Base-by-base conservation (phyloP, 495 filamentous ascomycete genomes). In the Aspergillus indologenus region DNA sequence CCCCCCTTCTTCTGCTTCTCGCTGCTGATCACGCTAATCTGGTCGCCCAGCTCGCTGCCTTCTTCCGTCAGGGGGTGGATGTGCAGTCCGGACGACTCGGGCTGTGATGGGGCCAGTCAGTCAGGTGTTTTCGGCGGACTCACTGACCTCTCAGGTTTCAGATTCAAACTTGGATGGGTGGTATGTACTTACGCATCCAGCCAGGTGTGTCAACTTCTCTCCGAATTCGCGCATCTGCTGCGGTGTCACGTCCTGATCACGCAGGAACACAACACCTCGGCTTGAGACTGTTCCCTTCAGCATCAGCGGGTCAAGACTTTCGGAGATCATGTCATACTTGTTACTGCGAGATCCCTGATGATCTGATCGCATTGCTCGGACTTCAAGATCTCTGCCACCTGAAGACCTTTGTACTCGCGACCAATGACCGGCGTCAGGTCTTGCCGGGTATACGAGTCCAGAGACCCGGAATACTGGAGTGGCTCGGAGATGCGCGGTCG, bases 241-340 rank as follows among this genome's bases (percentile, higher is more conserved):
- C 59, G 84, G 80, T 45, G 75, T 80, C 5, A 87, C 74, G 66
- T 85, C 78, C 61, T 90, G 88, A 26, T 79, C 75, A 21, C 87
- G 84, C 67, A 91, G 86, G 77, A 89, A 89, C 42, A 90, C 86
- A 0, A 91, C 88, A 8, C 87, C 87, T 3, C 88, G 81, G 57
- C 83, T 80, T 18, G 87, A 91, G 67, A 91, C 87, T 90, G 26
- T 15, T 34, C 5, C 1, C 0, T 20, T 57, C 12, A 61, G 24
- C n/a, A 31, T 8, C 21, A 19, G 29, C 5, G 21, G 0, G 15
- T 9, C 0, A 7, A 34, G 18, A 18, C 1, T 45, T 19, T 14
- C 17, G n/a, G 14, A 1, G 26, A 17, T 29, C 8, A 23, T 14
- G 26, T 75, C 71, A 44, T 63, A 87, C 84, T 77, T 4, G 79